phyloP scores from a whole-genome alignment of 2,329 filamentous ascomycete species.

The Lizonia empirigonia region DNA sequence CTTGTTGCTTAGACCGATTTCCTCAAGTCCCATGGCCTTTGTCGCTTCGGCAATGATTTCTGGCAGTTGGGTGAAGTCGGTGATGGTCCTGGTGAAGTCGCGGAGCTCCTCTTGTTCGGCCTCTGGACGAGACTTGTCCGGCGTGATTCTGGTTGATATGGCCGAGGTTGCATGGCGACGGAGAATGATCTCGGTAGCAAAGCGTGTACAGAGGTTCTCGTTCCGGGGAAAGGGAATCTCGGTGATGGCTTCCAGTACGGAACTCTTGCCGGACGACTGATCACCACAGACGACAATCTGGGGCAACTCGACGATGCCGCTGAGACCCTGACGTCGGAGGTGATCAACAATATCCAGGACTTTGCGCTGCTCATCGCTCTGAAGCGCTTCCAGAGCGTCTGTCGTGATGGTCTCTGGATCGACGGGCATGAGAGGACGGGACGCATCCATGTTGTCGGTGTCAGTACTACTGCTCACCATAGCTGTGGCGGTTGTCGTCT shows the following conservation, averaged over 20 bases:
- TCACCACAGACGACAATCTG: slow-evolving; percentile 40
- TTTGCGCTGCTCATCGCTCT: slow-evolving; percentile 51
- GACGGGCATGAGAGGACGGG: no score
- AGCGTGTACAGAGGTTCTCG: slow-evolving; percentile 61
- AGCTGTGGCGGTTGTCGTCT: no score
- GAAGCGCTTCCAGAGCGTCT: slow-evolving; percentile 48
- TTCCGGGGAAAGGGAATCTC: slow-evolving; percentile 63
- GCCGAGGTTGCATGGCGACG: slow-evolving; percentile 37
- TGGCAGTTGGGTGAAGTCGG: slow-evolving; percentile 49
- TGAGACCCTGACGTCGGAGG: slow-evolving; percentile 55
- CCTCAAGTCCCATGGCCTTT: slow-evolving; percentile 53
- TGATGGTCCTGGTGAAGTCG: slow-evolving; percentile 40
- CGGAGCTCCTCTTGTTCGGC: slow-evolving; percentile 40
- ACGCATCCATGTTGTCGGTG: no score
- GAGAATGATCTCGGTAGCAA: slow-evolving; percentile 58
- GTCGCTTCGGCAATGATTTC: slow-evolving; percentile 58
- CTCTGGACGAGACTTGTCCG: slow-evolving; percentile 18
- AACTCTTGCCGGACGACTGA: slow-evolving; percentile 62
- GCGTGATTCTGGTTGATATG: slow-evolving; percentile 3
- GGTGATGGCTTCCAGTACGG: slow-evolving; percentile 66
- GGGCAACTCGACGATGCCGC: slow-evolving; percentile 25
- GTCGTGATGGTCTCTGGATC: slow-evolving; percentile 23
- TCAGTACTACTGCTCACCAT: background rate
- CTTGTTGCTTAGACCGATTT: slow-evolving; percentile 8
- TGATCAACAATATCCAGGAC: slow-evolving; percentile 61